Conservation (phyloP, 2,329 filamentous ascomycete species). For the Pseudocercospora cruenta region DNA sequence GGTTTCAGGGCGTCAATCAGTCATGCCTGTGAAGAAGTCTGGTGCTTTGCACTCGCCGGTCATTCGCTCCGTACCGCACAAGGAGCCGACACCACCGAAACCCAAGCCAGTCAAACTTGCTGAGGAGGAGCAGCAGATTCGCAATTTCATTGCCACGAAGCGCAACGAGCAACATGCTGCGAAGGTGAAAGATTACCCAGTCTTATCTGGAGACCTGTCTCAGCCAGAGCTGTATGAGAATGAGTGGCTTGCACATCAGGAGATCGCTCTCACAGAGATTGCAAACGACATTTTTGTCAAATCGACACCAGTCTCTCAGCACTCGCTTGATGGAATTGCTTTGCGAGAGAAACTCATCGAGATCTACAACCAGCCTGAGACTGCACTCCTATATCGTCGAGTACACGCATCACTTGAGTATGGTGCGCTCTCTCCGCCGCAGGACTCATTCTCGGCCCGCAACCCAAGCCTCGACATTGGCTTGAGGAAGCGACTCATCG, state of each 20-base stretch:
- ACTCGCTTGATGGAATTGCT: background rate
- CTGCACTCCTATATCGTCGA: slow-evolving; percentile 56
- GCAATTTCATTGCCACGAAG: slow-evolving; percentile 23
- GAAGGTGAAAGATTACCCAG: slow-evolving; percentile 48
- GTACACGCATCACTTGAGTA: slow-evolving; percentile 62
- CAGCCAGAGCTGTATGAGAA: slow-evolving; percentile 65
- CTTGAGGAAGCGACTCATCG: slow-evolving; percentile 59
- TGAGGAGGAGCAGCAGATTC: slow-evolving; percentile 17
- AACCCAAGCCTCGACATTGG: slow-evolving; percentile 62
- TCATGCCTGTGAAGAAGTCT: background rate
- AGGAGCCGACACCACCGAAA: slow-evolving; percentile 9
- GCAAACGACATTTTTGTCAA: slow-evolving; percentile 59
- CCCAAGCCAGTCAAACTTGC: background rate
- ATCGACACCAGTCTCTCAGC: slow-evolving; percentile 31
- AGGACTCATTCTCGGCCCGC: slow-evolving; percentile 48
- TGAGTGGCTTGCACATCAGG: slow-evolving; percentile 65
- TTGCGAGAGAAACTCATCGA: slow-evolving; percentile 46
- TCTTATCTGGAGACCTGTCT: slow-evolving; percentile 58
- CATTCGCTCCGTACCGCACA: background rate
- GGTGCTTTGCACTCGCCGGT: background rate
- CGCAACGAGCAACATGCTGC: slow-evolving; percentile 19
- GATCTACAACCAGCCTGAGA: slow-evolving; percentile 59
- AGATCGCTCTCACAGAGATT: slow-evolving; percentile 63
- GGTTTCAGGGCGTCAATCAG: background rate
- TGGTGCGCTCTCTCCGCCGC: slow-evolving; percentile 61